Base-by-base conservation (phyloP, 2,329 filamentous ascomycete genomes). In the Fusarium metavorans region DNA sequence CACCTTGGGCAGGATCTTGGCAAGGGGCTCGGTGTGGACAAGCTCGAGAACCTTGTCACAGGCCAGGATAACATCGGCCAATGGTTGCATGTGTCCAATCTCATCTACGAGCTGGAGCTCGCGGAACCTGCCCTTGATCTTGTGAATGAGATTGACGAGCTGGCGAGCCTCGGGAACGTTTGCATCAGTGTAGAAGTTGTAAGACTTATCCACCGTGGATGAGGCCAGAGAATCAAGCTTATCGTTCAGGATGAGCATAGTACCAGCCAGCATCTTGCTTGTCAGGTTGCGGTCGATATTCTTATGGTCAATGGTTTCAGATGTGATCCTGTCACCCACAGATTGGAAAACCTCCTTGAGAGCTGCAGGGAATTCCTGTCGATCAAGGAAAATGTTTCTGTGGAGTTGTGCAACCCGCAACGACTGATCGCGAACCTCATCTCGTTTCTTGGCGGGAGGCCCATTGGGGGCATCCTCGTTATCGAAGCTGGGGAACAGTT, bases 121-220 rank as follows among this genome's bases (percentile, higher is more conserved):
- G 23, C 88, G 87, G 84, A 98, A 98, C 18, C 93, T 91, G 56
- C 85, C 81, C 79, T 93, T 92, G 54, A 96, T 90, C 60, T 91
- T 90, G 77, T 92, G 88, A 13, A 95, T 87, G 10, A 98, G 84
- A 1, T 82, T 84, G 30, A 97, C 91, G 5, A 98, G 87, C 70
- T 91, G 93, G 70, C 93, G 92, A 11, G 92, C 91, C 83, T 98
- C 94, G 1, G 85, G 82, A 14, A 96, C 84, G 77, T 98, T 97
- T 4, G 92, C 82, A 78, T 97, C 92, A 0, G 90, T 92, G 82
- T 99, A 99, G 82, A 99, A 98, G 83, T 98, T 98, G 85, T 96
- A 97, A 1, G 78, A 76, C 20, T 80, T 83, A 34, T 73, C 79
- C 27, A 85, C 83, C 0, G 83, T 76, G 4, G 84, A 78, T 6